Percentiles rank a stretch among this genome's conserved stretches.
phyloP scores from a whole-genome alignment of 225 moss, liverwort and hornwort species.

The Pseudisothecium myosuroides region DNA sequence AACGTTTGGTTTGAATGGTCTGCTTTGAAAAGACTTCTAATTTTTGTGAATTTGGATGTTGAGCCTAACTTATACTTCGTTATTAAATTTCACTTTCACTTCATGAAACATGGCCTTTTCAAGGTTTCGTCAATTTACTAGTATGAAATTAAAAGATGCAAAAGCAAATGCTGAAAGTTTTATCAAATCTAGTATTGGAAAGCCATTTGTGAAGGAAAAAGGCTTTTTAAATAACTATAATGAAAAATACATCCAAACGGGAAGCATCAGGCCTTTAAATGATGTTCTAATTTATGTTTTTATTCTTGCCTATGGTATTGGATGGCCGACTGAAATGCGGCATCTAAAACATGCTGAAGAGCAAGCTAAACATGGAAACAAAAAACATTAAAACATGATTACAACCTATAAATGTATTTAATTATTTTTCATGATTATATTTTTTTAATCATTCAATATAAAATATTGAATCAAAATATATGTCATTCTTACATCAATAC shows the following conservation, averaged over 20 bases:
- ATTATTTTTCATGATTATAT: background rate
- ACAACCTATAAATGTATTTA: background rate
- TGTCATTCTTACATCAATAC: too few relatives aligned
- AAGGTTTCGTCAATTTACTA: conserved; percentile 39
- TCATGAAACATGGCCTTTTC: background rate
- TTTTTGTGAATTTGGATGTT: background rate
- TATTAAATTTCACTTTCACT: background rate
- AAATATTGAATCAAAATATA: background rate
- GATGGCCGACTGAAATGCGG: conserved; percentile 61
- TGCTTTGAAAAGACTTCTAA: background rate
- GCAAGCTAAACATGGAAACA: conserved; percentile 29
- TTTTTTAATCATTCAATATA: background rate
- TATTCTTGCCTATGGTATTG: conserved; percentile 46
- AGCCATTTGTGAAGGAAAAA: conserved; percentile 41
- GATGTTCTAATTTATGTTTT: conserved; percentile 43
- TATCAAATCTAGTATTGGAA: conserved; percentile 21
- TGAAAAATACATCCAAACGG: conserved; percentile 65
- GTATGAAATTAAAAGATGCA: conserved; percentile 58
- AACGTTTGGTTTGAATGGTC: background rate
- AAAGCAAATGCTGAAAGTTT: background rate
- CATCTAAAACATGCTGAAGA: conserved; percentile 63
- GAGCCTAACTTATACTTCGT: background rate
- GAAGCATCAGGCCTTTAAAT: conserved; percentile 45
- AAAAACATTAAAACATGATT: background rate
- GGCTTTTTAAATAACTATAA: conserved; percentile 55